Base-by-base conservation (phyloP, 495 filamentous ascomycete genomes). In the Penicillium cataractarum region DNA sequence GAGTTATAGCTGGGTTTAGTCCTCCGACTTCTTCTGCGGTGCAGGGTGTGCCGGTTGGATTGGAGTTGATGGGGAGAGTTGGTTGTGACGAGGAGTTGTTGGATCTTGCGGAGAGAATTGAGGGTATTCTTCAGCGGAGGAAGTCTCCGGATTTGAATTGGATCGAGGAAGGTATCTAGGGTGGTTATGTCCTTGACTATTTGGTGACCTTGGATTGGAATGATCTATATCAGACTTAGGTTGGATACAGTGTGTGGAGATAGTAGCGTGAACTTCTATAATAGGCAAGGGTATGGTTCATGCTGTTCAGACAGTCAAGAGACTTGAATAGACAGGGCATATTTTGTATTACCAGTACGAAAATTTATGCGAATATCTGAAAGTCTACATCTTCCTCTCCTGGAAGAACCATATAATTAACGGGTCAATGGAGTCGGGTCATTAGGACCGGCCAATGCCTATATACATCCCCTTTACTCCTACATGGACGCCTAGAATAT, bases 51-150 rank as follows among this genome's bases (percentile, higher is more conserved):
- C 87, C 88, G 1, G 78, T 90, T 48, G 87, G 87, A 2, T 79
- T 89, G 76, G 87, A 90, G 74, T 81, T 90, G 55, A 71, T 90
- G 61, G 86, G 88, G 0, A 64, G 69, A 62, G 76, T 76, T 3
- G 86, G 82, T 75, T 70, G 53, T 9, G 88, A 90, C 62, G 76
- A 75, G 12, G 73, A 72, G 46, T 55, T 90, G 60, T 69, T 90
- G 19, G 76, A 81, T 35, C 77, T 87, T 21, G 83, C 78, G 17
- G 76, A 76, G 57, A 31, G 61, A 49, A 61, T 81, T 3, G 76
- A 83, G 40, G 40, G 57, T 6, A 63, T 86, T n/a, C 71, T 75
- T 15, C 70, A 76, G 13, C 69, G 79, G 39, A 79, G 85, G 61
- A 76, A 66, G 66, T 70, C 74, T 63, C 84, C 85, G 29, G 44